Percentiles rank a stretch among this genome's conserved stretches.
Evolutionary conservation across 306 rosid species (phyloP).

Genomic region (barrel medic (Medicago truncatula)): MtrunA17r5.0-ANR NC_053045.1:60951501-60952000

Average conservation of each 20-base stretch:
- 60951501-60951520: constrained; percentile 20
- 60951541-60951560: constrained; percentile 10
- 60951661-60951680: constrained; percentile 32
- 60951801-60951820: constrained; percentile 77
- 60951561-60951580: neutral
- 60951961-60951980: neutral
- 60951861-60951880: constrained; percentile 16
- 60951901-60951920: constrained; percentile 1
- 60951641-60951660: constrained; percentile 15
- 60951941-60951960: too few species aligned
- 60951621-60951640: constrained; percentile 4
- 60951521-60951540: neutral
- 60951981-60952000: neutral
- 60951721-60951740: constrained; percentile 45
- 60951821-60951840: constrained; percentile 59
- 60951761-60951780: constrained; percentile 60
- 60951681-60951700: neutral
- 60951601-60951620: constrained; percentile 22
- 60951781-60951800: constrained; percentile 72
- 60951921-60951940: neutral
- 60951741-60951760: constrained; percentile 44
- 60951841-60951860: constrained; percentile 45
- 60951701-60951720: constrained; percentile 34
- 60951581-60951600: neutral
- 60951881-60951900: neutral